A percentile compares a stretch with the other conserved stretches of the same genome.
Evolutionary conservation across 2,329 filamentous ascomycete species (phyloP).

Genomic region (Bertia moriformis): DNA sequence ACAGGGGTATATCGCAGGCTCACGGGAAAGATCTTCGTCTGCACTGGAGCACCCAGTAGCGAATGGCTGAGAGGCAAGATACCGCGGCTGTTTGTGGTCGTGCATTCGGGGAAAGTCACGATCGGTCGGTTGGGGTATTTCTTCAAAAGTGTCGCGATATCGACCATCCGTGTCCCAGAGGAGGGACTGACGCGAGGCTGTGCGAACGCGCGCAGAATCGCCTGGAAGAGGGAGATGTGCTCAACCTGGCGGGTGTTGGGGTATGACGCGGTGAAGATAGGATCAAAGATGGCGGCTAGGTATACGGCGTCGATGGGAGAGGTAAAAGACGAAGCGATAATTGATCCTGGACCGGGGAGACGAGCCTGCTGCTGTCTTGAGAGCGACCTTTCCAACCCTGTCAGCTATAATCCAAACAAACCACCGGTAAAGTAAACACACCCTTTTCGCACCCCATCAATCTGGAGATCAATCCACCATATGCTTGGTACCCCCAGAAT

Average conservation of each 20-base stretch:
- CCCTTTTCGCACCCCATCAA: slow-evolving; percentile 52
- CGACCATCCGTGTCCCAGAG: slow-evolving; percentile 15
- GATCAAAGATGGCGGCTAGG: slow-evolving; percentile 52
- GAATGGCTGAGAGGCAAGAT: slow-evolving; percentile 42
- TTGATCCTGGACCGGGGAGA: slow-evolving; percentile 37
- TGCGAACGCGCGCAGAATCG: slow-evolving; percentile 38
- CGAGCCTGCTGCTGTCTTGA: slow-evolving; percentile 30
- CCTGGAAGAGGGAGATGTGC: slow-evolving; percentile 38
- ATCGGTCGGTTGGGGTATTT: slow-evolving; percentile 37
- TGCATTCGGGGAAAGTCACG: slow-evolving; percentile 49
- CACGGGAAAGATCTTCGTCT: slow-evolving; percentile 45
- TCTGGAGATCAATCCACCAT: slow-evolving; percentile 55
- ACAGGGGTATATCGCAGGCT: slow-evolving; percentile 44
- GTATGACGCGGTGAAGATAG: slow-evolving; percentile 47
- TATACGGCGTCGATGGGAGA: slow-evolving; percentile 51
- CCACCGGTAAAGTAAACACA: slow-evolving; percentile 14
- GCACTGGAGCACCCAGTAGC: slow-evolving; percentile 30
- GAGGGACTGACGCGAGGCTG: slow-evolving; percentile 21
- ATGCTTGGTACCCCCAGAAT: slow-evolving; percentile 48
- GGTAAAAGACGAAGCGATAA: slow-evolving; percentile 47
- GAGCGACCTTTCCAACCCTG: slow-evolving; percentile 24
- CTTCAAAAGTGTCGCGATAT: slow-evolving; percentile 25
- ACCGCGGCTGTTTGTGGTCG: slow-evolving; percentile 48
- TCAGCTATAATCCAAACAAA: too few relatives aligned
- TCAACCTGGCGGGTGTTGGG: slow-evolving; percentile 36